Evolutionary conservation across 2,329 filamentous ascomycete species (phyloP).

Genomic region (Cladorrhinum sp.): DNA sequence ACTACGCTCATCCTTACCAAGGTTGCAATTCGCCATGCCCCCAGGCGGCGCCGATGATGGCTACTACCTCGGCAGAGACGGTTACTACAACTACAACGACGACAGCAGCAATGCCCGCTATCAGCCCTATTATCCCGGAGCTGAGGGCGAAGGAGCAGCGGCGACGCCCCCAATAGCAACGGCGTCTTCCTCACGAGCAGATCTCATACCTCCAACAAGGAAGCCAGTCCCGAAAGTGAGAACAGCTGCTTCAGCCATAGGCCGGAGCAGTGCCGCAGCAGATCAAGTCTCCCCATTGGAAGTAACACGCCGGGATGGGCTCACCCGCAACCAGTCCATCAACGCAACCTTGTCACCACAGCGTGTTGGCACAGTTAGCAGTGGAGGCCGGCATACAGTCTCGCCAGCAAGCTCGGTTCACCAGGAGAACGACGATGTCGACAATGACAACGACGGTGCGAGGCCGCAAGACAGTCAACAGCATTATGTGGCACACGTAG

Average conservation of each 20-base stretch:
- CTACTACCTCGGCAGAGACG: conserved; percentile 4
- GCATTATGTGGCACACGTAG: neutral
- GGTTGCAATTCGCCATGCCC: conserved; percentile 11
- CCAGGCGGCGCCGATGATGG: conserved; percentile 7
- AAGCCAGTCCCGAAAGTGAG: conserved; percentile 2
- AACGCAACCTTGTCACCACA: conserved; percentile 8
- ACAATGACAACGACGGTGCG: neutral
- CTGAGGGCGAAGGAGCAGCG: neutral
- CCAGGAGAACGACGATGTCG: conserved; percentile 9
- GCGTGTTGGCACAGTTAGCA: conserved; percentile 20
- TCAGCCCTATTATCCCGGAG: conserved; percentile 2
- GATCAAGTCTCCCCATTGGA: conserved; percentile 7
- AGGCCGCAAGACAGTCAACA: neutral
- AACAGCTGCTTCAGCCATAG: neutral
- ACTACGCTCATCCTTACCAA: neutral
- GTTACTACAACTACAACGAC: neutral
- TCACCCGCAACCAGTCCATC: conserved; percentile 3
- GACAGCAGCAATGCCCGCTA: neutral
- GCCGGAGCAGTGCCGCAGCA: neutral
- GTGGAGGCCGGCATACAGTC: conserved; percentile 18
- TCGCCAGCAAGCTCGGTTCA: conserved; percentile 26
- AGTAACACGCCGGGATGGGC: neutral
- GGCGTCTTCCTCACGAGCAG: neutral
- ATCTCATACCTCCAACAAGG: neutral
- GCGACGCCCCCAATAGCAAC: conserved; percentile 1